Conservation (phyloP, 2,329 filamentous ascomycete genomes). For the Fusarium denticulatum region DNA sequence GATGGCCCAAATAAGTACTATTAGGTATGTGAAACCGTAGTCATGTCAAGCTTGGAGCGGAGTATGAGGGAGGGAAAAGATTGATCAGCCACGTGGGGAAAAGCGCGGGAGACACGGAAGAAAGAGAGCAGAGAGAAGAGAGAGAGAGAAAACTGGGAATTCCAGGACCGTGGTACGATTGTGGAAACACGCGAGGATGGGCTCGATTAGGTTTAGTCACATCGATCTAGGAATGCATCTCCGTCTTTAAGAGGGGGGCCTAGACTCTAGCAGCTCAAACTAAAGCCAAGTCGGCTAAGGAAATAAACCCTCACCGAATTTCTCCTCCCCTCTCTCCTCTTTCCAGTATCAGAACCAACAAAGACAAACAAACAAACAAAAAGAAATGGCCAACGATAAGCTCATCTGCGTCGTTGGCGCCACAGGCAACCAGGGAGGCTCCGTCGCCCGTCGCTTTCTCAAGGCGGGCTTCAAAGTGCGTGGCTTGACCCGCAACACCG, state of each 20-base stretch:
- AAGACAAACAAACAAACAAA: neutral
- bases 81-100: neutral
- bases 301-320: neutral
- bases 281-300: neutral
- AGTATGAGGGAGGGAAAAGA: neutral
- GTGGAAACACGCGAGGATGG: neutral
- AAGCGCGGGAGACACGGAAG: neutral
- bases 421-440: conserved; percentile 63
- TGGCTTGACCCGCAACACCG: conserved; percentile 57
- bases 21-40: neutral
- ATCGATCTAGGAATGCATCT: neutral
- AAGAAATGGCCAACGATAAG: conserved; percentile 41
- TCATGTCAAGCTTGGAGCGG: neutral
- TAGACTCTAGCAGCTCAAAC: neutral
- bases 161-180: neutral
- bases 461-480: conserved; percentile 56
- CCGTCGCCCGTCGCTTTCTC: conserved; percentile 60
- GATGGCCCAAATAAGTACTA: neutral
- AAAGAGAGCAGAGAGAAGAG: too few species aligned
- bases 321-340: conserved; percentile 1
- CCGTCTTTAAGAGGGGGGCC: neutral
- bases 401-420: conserved; percentile 58
- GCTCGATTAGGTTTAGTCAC: neutral
- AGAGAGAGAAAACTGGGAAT: neutral
- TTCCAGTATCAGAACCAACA: neutral